A percentile compares a stretch with the other conserved stretches of the same genome.
Conservation (phyloP, 177 flowering plant genomes). For the Vitis hybrid region DNA sequence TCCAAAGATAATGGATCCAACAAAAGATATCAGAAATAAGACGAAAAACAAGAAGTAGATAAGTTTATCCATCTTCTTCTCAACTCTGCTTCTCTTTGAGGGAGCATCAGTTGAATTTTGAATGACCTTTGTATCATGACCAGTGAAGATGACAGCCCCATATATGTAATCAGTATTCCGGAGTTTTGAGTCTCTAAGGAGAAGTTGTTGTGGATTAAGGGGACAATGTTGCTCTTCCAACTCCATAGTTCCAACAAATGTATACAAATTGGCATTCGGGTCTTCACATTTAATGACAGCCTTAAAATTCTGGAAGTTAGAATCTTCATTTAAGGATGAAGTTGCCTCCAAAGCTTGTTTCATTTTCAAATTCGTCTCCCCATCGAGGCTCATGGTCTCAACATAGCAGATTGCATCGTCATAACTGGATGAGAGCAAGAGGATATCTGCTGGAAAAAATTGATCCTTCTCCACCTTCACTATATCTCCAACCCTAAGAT, state of each 20-base stretch:
- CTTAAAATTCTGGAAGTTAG: constrained; percentile 51
- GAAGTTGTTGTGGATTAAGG: constrained; percentile 81
- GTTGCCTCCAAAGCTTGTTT: constrained; percentile 86
- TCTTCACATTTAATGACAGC: constrained; percentile 90
- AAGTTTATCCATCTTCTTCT: constrained; percentile 79
- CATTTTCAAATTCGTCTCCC: constrained; percentile 91
- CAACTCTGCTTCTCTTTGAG: constrained; percentile 88
- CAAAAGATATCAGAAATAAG: constrained; percentile 44
- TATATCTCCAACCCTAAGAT: constrained; percentile 79
- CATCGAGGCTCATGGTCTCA: constrained; percentile 98
- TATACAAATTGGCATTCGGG: constrained; percentile 85
- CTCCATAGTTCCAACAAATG: constrained; percentile 83
- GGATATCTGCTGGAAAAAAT: constrained; percentile 89
- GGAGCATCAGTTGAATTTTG: constrained; percentile 89
- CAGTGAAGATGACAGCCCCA: constrained; percentile 87
- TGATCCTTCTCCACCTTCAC: constrained; percentile 85
- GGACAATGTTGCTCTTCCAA: constrained; percentile 54
- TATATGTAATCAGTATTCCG: constrained; percentile 83
- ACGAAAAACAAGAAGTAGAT: constrained; percentile 66
- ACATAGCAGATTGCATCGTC: constrained; percentile 91
- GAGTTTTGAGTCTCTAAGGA: constrained; percentile 90
- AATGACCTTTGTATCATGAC: constrained; percentile 90
- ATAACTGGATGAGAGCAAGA: constrained; percentile 85
- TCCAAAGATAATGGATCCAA: constrained; percentile 81
- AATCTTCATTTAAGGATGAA: constrained; percentile 51